These are phyloP conservation scores for Schizosaccharomyces pombe DNA, from an alignment of 805 yeast genomes.

Conservation along the genomic window DNA sequence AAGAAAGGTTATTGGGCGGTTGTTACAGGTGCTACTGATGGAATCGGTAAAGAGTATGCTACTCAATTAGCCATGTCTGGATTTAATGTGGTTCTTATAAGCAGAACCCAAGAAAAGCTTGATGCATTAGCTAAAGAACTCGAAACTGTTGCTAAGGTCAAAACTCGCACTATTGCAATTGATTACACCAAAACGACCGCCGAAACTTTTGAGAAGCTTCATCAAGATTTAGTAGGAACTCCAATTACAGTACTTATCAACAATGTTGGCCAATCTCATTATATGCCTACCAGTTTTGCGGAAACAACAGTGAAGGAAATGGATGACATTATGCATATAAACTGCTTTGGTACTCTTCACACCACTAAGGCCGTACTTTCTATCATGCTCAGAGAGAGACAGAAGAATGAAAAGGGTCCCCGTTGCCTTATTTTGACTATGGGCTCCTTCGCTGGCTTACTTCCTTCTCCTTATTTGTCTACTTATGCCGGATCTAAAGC, in stretches of 20 bases:
- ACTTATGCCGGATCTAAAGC: slow-evolving; percentile 92
- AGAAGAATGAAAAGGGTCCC: slow-evolving; percentile 19
- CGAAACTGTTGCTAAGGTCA: slow-evolving; percentile 30
- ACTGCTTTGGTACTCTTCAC: slow-evolving; percentile 60
- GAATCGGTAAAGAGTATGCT: slow-evolving; percentile 85
- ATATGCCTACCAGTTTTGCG: slow-evolving; percentile 78
- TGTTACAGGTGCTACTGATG: slow-evolving; percentile 92
- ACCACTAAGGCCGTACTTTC: slow-evolving; percentile 68
- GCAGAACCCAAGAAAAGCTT: slow-evolving; percentile 63
- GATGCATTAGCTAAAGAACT: slow-evolving; percentile 41
- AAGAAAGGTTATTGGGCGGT: slow-evolving; percentile 66
- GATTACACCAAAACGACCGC: slow-evolving; percentile 36
- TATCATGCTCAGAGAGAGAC: slow-evolving; percentile 25
- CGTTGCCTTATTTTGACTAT: slow-evolving; percentile 46
- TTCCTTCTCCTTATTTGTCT: slow-evolving; percentile 80
- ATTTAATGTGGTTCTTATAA: slow-evolving; percentile 58
- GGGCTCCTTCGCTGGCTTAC: slow-evolving; percentile 91
- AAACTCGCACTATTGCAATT: slow-evolving; percentile 45
- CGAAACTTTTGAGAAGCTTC: slow-evolving; percentile 14
- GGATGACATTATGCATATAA: slow-evolving; percentile 59
- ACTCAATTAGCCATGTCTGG: slow-evolving; percentile 66
- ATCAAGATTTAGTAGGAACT: slow-evolving; percentile 21
- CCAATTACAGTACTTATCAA: slow-evolving; percentile 60
- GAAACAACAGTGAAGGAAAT: slow-evolving; percentile 60
- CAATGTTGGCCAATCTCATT: slow-evolving; percentile 87